These are phyloP conservation scores for Colletotrichum sp. DNA, from an alignment of 2,329 filamentous ascomycete species.

Conservation along the genomic window DNA sequence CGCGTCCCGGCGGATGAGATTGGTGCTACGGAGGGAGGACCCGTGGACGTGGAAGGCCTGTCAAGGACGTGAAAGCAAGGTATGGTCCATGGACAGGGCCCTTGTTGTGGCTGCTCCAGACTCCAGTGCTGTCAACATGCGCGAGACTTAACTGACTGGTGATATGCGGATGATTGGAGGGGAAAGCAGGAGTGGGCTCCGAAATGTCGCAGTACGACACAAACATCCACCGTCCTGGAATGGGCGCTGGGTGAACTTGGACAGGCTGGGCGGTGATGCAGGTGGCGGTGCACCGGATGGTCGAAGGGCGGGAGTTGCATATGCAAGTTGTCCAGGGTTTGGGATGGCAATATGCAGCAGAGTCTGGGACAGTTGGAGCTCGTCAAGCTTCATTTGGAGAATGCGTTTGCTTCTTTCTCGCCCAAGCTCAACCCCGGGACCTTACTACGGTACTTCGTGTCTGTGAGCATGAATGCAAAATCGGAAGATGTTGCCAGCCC, in stretches of 20 bases:
- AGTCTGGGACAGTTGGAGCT: not conserved
- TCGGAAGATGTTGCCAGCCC: not conserved
- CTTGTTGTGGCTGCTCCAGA: not conserved
- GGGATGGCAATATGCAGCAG: not conserved
- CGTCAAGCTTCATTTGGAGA: not conserved
- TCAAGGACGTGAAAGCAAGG: not conserved
- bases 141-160: not conserved
- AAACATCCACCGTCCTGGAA: not conserved
- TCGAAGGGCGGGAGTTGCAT: not conserved
- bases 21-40: not conserved
- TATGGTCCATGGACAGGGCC: not conserved
- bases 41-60: not conserved
- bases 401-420: not conserved
- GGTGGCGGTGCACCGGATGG: conserved; percentile 15
- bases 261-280: conserved; percentile 16
- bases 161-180: not conserved
- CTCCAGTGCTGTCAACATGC: not conserved
- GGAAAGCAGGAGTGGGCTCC: not conserved
- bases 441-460: not conserved
- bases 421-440: not conserved
- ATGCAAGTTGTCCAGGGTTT: not conserved
- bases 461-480: not conserved
- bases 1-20: not conserved
- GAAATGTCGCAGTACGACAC: not conserved
- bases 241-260: not conserved